Percentiles rank a stretch among this genome's conserved stretches.
phyloP scores from a whole-genome alignment of 345 rosid species.

The Gossypium herbaceum region DNA sequence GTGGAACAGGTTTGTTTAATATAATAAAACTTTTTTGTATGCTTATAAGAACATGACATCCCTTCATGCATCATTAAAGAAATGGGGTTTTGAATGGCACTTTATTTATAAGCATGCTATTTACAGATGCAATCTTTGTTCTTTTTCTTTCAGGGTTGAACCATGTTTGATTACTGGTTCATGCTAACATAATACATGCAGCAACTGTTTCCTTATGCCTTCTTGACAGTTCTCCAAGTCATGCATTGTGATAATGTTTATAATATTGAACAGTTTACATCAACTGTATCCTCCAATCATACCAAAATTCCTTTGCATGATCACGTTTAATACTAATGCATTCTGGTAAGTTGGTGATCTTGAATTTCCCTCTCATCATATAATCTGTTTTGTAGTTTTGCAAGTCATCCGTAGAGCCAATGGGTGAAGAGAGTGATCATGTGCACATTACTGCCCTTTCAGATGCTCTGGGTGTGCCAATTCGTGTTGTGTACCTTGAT shows the following conservation, averaged over 20 bases:
- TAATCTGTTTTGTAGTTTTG: constrained; percentile 56
- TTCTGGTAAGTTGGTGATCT: background rate
- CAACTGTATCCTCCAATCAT: background rate
- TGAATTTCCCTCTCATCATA: constrained; percentile 2
- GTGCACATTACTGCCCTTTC: constrained; percentile 95
- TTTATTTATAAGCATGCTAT: background rate
- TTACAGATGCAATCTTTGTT: background rate
- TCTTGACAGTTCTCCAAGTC: constrained; percentile 1
- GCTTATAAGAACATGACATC: background rate
- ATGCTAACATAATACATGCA: background rate
- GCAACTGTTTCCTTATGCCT: background rate
- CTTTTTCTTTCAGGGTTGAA: background rate
- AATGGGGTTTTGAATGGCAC: background rate
- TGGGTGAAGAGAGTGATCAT: constrained; percentile 99
- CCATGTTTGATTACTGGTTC: background rate
- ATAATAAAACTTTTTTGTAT: background rate
- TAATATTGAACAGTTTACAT: background rate
- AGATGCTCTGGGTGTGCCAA: constrained; percentile 87
- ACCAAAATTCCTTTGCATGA: background rate
- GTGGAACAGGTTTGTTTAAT: constrained; percentile 81
- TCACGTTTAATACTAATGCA: background rate
- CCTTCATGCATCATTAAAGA: constrained; percentile 6
- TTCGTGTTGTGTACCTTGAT: constrained; percentile 90
- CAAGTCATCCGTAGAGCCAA: constrained; percentile 98
- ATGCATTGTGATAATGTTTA: background rate